phyloP scores from a whole-genome alignment of 108 stramenopile genomes.

The Thalassiosira profunda region DNA sequence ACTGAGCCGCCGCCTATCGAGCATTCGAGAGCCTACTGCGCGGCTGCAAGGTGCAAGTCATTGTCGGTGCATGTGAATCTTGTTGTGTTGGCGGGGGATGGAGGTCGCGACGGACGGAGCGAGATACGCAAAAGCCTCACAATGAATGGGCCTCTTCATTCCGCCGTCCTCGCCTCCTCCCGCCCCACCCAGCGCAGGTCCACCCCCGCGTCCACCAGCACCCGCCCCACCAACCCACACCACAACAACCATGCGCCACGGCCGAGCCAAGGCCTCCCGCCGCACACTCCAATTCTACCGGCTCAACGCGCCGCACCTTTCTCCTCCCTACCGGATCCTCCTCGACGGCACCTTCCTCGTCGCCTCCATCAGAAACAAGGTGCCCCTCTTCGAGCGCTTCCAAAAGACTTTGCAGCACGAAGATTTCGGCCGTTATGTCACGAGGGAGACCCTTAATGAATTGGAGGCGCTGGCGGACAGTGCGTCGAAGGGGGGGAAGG shows the following conservation, averaged over 20 bases:
- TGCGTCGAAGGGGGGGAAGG: conserved; percentile 5
- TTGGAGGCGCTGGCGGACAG: conserved; percentile 36
- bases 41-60: too few relatives aligned
- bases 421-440: conserved; percentile 38
- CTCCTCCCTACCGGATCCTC: conserved; percentile 69
- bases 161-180: too few relatives aligned
- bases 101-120: too few relatives aligned
- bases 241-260: conserved; percentile 74
- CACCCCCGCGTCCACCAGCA: too few relatives aligned
- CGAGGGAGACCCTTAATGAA: conserved; percentile 56
- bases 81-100: too few relatives aligned
- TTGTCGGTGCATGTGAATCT: too few relatives aligned
- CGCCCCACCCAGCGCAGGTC: too few relatives aligned
- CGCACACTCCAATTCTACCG: conserved; percentile 83
- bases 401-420: conserved; percentile 52
- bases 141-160: too few relatives aligned
- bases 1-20: too few relatives aligned
- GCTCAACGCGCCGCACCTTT: conserved; percentile 66
- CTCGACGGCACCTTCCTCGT: conserved; percentile 84
- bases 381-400: conserved; percentile 59
- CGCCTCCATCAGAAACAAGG: conserved; percentile 65
- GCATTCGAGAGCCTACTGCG: too few relatives aligned
- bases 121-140: too few relatives aligned
- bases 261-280: conserved; percentile 84
- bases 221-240: background rate